Evolutionary conservation across 2,329 filamentous ascomycete species (phyloP), one percentile per base, ranked within the genome.

Genomic region (Talaromyces sp.): DNA sequence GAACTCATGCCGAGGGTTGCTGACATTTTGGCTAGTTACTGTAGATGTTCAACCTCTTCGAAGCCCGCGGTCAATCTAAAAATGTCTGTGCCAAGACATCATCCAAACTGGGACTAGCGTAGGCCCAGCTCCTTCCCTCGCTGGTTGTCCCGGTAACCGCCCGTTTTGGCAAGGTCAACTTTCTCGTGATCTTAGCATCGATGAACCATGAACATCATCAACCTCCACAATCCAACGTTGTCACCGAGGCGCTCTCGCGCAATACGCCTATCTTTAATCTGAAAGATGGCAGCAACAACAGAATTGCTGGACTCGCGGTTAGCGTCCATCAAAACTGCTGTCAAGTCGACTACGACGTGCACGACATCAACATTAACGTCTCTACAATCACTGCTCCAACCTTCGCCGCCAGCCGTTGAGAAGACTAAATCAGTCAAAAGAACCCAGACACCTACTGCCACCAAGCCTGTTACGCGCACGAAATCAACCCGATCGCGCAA

Each of bases 261-360:
- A 63, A 29, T 31, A 63, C 47, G 53, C 25, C 47, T 6, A 22
- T 53, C 45, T 25, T 29, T 27, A 38, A 47, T 5, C 7, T 19
- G 19, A 36, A 64, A 31, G 38, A 66, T 66, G 64, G 59, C 59
- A 36, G 10, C 61, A 19, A 49, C 66, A 69, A 65, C 68, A 59
- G 61, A 51, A 51, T 63, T 73, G 43, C 62, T 71, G 67, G 73
- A 72, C 67, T 72, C 74, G 65, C 66, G 75, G 19, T 69, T 73
- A 49, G 76, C 79, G 62, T 80, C 83, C 67, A 82, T 86, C 72
- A 87, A 86, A 72, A 77, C 79, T 67, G 84, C 85, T 49, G 77
- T 87, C 68, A 78, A 82, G 67, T 85, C 82, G 63, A 80, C 80
- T 13, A 76, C 82, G 56, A 86, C 81, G 70, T 88, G 85, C 75